Base-by-base conservation (phyloP, 2,329 filamentous ascomycete species). In the Atkinsonella hypoxylon region DNA sequence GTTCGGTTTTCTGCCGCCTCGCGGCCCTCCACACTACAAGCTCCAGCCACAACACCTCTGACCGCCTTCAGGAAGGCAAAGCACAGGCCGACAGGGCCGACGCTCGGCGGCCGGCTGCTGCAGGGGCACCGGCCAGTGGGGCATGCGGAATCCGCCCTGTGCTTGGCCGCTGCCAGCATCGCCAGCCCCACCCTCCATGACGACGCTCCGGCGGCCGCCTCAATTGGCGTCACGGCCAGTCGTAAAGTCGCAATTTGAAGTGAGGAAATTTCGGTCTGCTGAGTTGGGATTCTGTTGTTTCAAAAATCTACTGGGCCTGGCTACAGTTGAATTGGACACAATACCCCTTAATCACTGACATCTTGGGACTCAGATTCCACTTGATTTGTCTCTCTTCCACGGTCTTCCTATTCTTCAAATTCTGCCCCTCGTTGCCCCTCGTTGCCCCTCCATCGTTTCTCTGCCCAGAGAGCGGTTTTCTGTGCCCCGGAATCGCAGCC, bases 141-240 rank as follows among this genome's bases (percentile, higher is more conserved):
- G 44, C 44, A 17, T 15, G 18, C 44, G 44, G 44, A 12, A 17
- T 30, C 45, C n/a, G 45, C 34, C 10, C 34, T 38, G 45, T 20
- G 45, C 22, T 26, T 41, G 17, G 12, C 13, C 17, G 41, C 45
- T 20, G 42, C 48, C 48, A 50, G 22, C 51, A 53, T 13, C 38
- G 30, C 41, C 22, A 43, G 11, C 26, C 22, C 39, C 50, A 39
- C 51, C 53, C 51, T 53, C 48, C 41, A 55, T 55, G 54, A 56
- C 54, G 54, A 56, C 53, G 53, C 22, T 40, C 40, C 42, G 34
- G 34, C 41, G 32, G 15, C 42, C 39, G 34, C 36, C 17, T 39
- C 42, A 18, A 41, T 31, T 30, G 11, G 18, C 26, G 20, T 32
- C 15, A 42, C 26, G 36, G 34, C 34, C 26, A 48, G 26, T 36